Percentiles rank a stretch among this genome's conserved stretches.
These are phyloP conservation scores for Truncatella angustata DNA, from an alignment of 2,329 filamentous ascomycete species.

Conservation along the genomic window DNA sequence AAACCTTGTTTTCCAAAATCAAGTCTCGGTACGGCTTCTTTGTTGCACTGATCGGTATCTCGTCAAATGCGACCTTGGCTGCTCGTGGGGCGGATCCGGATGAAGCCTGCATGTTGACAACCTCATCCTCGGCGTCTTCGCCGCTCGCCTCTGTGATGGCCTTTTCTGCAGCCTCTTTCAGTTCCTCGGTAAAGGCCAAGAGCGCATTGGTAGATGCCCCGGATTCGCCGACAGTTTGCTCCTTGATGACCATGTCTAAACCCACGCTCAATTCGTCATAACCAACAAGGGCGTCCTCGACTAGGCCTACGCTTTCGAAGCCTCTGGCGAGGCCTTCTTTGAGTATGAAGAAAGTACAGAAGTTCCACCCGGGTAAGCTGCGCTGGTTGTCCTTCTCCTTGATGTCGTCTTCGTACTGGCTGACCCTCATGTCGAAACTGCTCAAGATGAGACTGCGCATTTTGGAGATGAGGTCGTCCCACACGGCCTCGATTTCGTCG, in stretches of 20 bases:
- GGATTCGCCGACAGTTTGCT: slow-evolving; percentile 62
- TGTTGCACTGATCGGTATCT: slow-evolving; percentile 60
- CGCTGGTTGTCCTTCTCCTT: slow-evolving; percentile 89
- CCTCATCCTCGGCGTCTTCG: slow-evolving; percentile 34
- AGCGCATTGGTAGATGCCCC: slow-evolving; percentile 72
- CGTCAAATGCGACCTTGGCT: slow-evolving; percentile 43
- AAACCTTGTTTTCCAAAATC: slow-evolving; percentile 93
- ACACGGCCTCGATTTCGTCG: slow-evolving; percentile 77
- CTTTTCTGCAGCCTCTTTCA: slow-evolving; percentile 58
- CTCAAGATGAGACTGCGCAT: slow-evolving; percentile 83
- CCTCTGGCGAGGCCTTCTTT: slow-evolving; percentile 93
- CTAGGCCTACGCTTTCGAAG: slow-evolving; percentile 92
- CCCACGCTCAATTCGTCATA: slow-evolving; percentile 93
- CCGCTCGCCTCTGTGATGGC: slow-evolving; percentile 43
- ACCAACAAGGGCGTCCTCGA: slow-evolving; percentile 90
- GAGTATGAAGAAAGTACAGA: slow-evolving; percentile 97
- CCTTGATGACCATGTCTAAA: slow-evolving; percentile 76
- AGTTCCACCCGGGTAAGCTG: slow-evolving; percentile 92
- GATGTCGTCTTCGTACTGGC: slow-evolving; percentile 96
- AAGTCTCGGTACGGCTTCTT: slow-evolving; percentile 86
- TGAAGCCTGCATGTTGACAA: slow-evolving; percentile 50
- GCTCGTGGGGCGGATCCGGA: slow-evolving; percentile 22
- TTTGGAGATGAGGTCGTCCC: slow-evolving; percentile 80
- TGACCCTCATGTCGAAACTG: slow-evolving; percentile 87
- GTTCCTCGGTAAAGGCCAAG: slow-evolving; percentile 69